Evolutionary conservation across 2,329 filamentous ascomycete species (phyloP).

Genomic region (Trichoderma pleuroti): DNA sequence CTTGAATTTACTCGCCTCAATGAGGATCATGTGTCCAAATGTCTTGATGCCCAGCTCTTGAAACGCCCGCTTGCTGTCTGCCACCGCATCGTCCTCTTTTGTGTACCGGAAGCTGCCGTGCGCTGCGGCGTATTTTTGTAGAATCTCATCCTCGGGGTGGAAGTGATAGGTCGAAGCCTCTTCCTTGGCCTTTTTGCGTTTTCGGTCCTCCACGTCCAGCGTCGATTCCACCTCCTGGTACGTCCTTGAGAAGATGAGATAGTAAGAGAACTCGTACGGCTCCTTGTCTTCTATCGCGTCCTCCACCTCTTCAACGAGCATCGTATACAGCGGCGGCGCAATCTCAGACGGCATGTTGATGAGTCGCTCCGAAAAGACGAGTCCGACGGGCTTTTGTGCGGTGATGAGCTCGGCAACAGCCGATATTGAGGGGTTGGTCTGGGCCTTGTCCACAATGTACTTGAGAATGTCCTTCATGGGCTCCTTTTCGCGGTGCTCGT

Average conservation of each 20-base stretch:
- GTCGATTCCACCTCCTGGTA: conserved; percentile 84
- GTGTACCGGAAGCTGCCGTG: conserved; percentile 72
- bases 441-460: conserved; percentile 64
- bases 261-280: conserved; percentile 90
- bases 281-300: conserved; percentile 87
- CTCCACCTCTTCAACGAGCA: conserved; percentile 87
- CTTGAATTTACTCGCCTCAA: conserved; percentile 75
- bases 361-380: conserved; percentile 87
- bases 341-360: conserved; percentile 97
- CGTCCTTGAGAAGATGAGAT: conserved; percentile 86
- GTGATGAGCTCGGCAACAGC: conserved; percentile 55
- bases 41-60: conserved; percentile 88
- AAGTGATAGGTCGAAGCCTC: conserved; percentile 75
- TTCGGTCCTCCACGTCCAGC: conserved; percentile 60
- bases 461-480: conserved; percentile 65
- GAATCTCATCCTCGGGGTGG: conserved; percentile 90
- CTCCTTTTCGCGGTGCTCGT: conserved; percentile 72
- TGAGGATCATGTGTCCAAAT: conserved; percentile 78
- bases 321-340: conserved; percentile 87
- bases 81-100: conserved; percentile 74
- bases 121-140: conserved; percentile 71
- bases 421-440: conserved; percentile 52
- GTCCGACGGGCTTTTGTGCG: conserved; percentile 62
- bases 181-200: conserved; percentile 64
- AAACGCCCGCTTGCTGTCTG: conserved; percentile 91